A percentile compares a stretch with the other conserved stretches of the same genome.
These are phyloP conservation scores for Russula vinacea DNA, from an alignment of 768 basidiomycete genomes.

Conservation along the genomic window DNA sequence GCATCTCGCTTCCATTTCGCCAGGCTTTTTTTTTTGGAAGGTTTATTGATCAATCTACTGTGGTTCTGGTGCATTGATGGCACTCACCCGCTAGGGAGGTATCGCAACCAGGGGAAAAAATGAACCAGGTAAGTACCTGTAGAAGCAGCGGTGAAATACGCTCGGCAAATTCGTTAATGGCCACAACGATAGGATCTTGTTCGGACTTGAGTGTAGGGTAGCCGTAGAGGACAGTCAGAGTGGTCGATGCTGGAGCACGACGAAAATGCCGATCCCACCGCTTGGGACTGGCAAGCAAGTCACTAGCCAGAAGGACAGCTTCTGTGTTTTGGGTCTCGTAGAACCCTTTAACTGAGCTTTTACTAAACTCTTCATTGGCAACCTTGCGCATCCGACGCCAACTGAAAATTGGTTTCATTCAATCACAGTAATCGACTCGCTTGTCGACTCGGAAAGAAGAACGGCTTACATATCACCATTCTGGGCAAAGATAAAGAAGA, in stretches of 20 bases:
- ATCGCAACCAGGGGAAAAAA: background rate
- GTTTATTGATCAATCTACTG: background rate
- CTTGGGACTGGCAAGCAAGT: background rate
- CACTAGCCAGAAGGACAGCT: background rate
- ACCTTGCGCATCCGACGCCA: background rate
- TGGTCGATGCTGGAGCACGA: background rate
- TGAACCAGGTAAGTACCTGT: background rate
- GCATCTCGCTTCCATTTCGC: conserved; percentile 12
- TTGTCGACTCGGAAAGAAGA: too few species aligned
- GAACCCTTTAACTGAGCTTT: background rate
- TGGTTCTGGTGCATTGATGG: background rate
- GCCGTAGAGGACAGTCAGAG: background rate
- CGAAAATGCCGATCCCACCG: background rate
- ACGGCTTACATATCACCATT: background rate
- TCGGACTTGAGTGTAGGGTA: background rate
- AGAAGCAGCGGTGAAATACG: background rate
- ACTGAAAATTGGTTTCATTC: background rate
- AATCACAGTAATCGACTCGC: too few species aligned
- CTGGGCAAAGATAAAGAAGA: background rate
- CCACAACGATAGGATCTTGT: background rate
- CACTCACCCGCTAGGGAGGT: background rate
- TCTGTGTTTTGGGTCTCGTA: background rate
- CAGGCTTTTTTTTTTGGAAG: background rate
- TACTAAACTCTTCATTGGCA: background rate
- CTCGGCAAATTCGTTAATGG: background rate